phyloP scores from a whole-genome alignment of 73 alveolate genomes.

The Uronychia setigera region DNA sequence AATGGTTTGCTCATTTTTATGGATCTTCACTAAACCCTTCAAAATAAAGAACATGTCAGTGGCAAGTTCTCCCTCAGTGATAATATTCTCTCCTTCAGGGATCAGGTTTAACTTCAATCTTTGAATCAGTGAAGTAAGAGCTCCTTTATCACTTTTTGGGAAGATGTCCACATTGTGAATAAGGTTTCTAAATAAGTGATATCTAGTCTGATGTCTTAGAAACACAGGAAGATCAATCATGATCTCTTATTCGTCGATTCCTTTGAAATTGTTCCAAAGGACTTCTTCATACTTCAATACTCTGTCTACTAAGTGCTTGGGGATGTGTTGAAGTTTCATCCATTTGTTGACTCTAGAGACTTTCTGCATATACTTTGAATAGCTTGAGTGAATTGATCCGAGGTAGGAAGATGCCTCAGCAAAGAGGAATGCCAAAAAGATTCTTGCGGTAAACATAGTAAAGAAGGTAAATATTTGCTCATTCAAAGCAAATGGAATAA shows the following conservation, averaged over 20 bases:
- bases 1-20: constrained; percentile 15
- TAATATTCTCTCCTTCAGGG: constrained; percentile 57
- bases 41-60: constrained; percentile 64
- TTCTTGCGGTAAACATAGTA: constrained; percentile 41
- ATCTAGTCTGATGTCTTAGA: constrained; percentile 30
- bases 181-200: constrained; percentile 41
- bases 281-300: constrained; percentile 39
- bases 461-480: constrained; percentile 54
- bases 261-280: constrained; percentile 62
- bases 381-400: constrained; percentile 35
- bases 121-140: constrained; percentile 30
- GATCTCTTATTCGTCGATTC: constrained; percentile 50
- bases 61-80: constrained; percentile 67
- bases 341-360: constrained; percentile 19
- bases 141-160: constrained; percentile 60
- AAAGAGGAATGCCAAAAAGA: constrained; percentile 52
- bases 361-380: constrained; percentile 37
- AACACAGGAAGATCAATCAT: constrained; percentile 57
- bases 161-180: constrained; percentile 36
- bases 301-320: constrained; percentile 26
- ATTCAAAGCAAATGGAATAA: constrained; percentile 52
- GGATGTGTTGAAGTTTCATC: constrained; percentile 38
- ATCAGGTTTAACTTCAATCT: constrained; percentile 35
- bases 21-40: constrained; percentile 53
- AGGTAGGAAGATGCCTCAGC: constrained; percentile 66